Evolutionary conservation across 306 rosid genomes (phyloP).

Genomic region (Macrotyloma uniflorum): DNA sequence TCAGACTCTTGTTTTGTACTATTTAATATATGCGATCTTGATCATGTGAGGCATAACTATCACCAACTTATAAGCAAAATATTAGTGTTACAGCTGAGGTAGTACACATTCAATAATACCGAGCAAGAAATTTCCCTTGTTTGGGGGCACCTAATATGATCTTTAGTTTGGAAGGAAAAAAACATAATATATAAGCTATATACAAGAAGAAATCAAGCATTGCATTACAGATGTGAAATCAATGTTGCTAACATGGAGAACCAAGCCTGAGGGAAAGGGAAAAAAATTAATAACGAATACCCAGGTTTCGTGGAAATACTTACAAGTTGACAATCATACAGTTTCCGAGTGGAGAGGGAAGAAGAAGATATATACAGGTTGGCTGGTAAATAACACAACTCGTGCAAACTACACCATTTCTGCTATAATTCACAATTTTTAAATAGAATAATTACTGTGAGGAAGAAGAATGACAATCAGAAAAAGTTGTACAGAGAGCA

Average conservation of each 20-base stretch:
- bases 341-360: conserved; percentile 28
- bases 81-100: background rate
- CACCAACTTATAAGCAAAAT: background rate
- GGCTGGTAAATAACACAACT: conserved; percentile 36
- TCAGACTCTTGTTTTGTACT: background rate
- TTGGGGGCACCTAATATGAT: conserved; percentile 2
- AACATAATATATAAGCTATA: conserved; percentile 13
- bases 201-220: conserved; percentile 36
- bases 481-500: conserved; percentile 8
- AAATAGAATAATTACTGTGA: conserved; percentile 15
- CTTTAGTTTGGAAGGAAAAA: background rate
- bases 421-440: conserved; percentile 28
- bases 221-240: conserved; percentile 28
- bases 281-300: conserved; percentile 20
- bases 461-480: conserved; percentile 12
- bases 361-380: conserved; percentile 45
- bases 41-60: background rate
- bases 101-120: background rate
- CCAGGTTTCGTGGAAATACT: conserved; percentile 31
- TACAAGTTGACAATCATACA: conserved; percentile 33
- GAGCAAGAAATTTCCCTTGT: background rate
- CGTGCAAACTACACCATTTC: conserved; percentile 38
- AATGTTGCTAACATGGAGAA: conserved; percentile 20
- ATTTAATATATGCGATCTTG: background rate
- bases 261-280: conserved; percentile 17